Evolutionary conservation across 768 basidiomycete species (phyloP), one percentile per base, ranked within the genome.

Genomic region (Leccinum longicurvipes): DNA sequence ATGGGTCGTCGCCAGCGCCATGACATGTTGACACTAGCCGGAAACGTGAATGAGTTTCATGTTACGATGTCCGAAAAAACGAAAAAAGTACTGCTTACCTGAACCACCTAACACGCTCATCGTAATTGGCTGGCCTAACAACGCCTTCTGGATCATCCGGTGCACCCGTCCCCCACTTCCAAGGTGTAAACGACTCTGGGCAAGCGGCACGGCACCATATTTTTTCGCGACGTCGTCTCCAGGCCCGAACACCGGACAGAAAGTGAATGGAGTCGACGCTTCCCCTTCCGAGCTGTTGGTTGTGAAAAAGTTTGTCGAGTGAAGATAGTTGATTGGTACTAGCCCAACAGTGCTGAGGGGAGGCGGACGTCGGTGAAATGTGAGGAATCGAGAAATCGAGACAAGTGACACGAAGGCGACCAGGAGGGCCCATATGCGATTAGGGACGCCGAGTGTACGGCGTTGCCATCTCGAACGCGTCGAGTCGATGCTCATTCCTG

Each of bases 41-140:
- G 25, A 0, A 24, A 49, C 32, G 44, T 56, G 9, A 66, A 24
- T 27, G 28, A 2, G 27, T 27, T 23, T 1, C 23, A 32, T 14
- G 3, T n/a, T n/a, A n/a, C n/a, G n/a, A n/a, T n/a, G n/a, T n/a
- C n/a, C n/a, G 28, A 55, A 28, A n/a, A 39, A 8, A 11, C 3
- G 14, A 3, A 27, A 4, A 71, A 19, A 41, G 39, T 1, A 11
- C 10, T 41, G 1, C 84, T 68, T 65, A 95, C 93, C 79, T 59
- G 92, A 95, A 55, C 93, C 93, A 39, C 94, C 94, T 19, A 97
- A 66, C 32, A 97, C 81, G 69, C 89, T 91, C 63, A 97, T 93
- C 8, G 93, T 95, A 14, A 97, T 82, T 3, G 93, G 91, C 54
- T 85, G 83, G 8, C 93, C 94, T 6, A 86, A 78, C 61, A 97